Evolutionary conservation across 1,139 yeast species (phyloP).

Genomic region (Williopsis jadinii): DNA sequence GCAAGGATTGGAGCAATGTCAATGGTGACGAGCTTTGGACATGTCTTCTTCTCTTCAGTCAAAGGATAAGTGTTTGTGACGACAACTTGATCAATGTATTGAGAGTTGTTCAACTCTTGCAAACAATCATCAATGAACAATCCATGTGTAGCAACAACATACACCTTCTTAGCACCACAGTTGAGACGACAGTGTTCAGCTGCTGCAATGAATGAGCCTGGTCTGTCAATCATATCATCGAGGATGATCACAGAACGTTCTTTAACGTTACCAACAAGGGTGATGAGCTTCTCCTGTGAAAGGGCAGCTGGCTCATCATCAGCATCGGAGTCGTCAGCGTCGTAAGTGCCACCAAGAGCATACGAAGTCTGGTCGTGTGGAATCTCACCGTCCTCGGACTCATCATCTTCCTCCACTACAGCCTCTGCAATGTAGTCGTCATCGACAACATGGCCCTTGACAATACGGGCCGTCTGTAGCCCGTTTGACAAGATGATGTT

Average conservation of each 20-base stretch:
- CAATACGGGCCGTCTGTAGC: conserved; percentile 91
- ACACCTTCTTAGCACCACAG: conserved; percentile 91
- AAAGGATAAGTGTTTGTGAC: conserved; percentile 97
- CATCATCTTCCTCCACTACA: conserved; percentile 20
- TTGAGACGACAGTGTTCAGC: conserved; percentile 93
- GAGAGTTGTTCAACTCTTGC: conserved; percentile 68
- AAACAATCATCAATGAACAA: conserved; percentile 83
- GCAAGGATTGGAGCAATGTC: conserved; percentile 95
- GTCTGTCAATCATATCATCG: conserved; percentile 96
- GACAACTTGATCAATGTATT: conserved; percentile 77
- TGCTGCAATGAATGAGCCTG: conserved; percentile 89
- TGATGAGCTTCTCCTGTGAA: conserved; percentile 80
- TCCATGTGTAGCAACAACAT: conserved; percentile 93
- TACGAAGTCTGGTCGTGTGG: conserved; percentile 27
- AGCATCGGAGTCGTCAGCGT: conserved; percentile 75
- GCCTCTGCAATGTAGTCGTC: conserved; percentile 55
- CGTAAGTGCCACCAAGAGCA: conserved; percentile 80
- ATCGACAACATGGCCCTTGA: conserved; percentile 95
- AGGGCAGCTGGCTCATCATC: conserved; percentile 72
- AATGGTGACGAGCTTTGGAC: conserved; percentile 70
- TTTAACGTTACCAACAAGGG: conserved; percentile 93
- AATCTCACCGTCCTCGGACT: conserved; percentile 15
- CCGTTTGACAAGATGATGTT: conserved; percentile 68
- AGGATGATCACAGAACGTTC: conserved; percentile 86
- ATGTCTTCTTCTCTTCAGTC: conserved; percentile 46